These are phyloP conservation scores for Diplodia sapinea DNA, from an alignment of 2,329 filamentous ascomycete genomes.

Conservation along the genomic window DNA sequence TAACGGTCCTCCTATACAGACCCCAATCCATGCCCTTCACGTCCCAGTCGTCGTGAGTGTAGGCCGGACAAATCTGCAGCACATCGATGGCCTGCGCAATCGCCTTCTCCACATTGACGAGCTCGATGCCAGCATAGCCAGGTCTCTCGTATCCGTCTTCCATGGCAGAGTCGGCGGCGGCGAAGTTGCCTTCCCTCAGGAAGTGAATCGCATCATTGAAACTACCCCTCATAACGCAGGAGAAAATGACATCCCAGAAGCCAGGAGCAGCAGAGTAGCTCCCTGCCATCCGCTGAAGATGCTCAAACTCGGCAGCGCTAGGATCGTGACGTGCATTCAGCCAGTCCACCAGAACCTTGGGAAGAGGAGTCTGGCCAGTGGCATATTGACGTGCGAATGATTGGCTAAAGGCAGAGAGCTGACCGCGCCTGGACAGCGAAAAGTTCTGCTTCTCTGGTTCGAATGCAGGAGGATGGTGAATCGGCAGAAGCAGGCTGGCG, in stretches of 20 bases:
- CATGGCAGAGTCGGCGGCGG: slow-evolving; percentile 69
- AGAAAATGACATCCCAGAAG: slow-evolving; percentile 87
- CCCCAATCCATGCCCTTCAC: slow-evolving; percentile 81
- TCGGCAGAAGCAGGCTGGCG: slow-evolving; percentile 75
- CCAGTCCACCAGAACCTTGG: slow-evolving; percentile 84
- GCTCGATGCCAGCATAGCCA: slow-evolving; percentile 74
- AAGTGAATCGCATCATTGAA: slow-evolving; percentile 70
- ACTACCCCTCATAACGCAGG: slow-evolving; percentile 75
- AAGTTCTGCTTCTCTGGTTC: slow-evolving; percentile 35
- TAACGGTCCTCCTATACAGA: slow-evolving; percentile 77
- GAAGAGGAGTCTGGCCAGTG: slow-evolving; percentile 59
- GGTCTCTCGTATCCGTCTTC: slow-evolving; percentile 67
- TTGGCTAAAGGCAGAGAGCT: slow-evolving; percentile 40
- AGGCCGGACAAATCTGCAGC: slow-evolving; percentile 74
- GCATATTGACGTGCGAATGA: slow-evolving; percentile 32
- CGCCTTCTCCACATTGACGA: slow-evolving; percentile 79
- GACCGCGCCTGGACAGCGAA: slow-evolving; percentile 36
- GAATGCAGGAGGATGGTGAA: slow-evolving; percentile 71
- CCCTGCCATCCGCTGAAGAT: slow-evolving; percentile 68
- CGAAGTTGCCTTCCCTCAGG: slow-evolving; percentile 78
- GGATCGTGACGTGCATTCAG: slow-evolving; percentile 75
- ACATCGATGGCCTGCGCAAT: slow-evolving; percentile 71
- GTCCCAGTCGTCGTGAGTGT: slow-evolving; percentile 75
- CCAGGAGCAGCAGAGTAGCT: slow-evolving; percentile 76
- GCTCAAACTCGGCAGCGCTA: slow-evolving; percentile 69